Conservation (phyloP, 129 eudicot species). For the Silybum marianum region DNA sequence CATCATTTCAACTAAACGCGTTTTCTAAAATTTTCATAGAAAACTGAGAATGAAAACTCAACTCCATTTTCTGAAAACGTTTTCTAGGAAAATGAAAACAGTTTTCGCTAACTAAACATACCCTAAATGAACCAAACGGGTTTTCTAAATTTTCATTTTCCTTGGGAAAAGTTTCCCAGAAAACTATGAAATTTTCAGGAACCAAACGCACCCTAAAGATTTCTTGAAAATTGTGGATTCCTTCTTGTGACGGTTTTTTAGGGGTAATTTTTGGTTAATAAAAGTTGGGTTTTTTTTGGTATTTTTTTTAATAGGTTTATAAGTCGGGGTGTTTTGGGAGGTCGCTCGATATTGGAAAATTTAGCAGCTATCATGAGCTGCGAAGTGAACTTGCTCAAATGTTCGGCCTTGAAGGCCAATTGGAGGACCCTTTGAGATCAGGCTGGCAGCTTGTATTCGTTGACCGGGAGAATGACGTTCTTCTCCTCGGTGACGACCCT, state of each 20-base stretch:
- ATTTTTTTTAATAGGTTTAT: constrained; percentile 55
- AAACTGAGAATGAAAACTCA: no score
- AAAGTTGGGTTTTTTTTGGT: constrained; percentile 2
- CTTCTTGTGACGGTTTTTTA: not conserved
- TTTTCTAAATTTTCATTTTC: no score
- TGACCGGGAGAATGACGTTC: constrained; percentile 84
- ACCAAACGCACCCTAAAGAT: no score
- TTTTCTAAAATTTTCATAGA: no score
- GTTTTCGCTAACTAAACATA: no score
- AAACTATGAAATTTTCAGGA: no score
- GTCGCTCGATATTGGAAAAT: constrained; percentile 75
- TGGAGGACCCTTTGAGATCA: constrained; percentile 96
- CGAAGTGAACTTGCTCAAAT: constrained; percentile 81
- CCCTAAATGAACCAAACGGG: no score
- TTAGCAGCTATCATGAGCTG: constrained; percentile 86
- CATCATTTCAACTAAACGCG: no score
- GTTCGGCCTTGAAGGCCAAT: constrained; percentile 92
- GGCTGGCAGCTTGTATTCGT: constrained; percentile 99
- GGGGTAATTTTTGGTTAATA: not conserved
- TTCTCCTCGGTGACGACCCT: constrained; percentile 93
- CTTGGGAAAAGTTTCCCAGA: no score
- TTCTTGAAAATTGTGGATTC: not conserved
- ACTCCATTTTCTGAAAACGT: no score
- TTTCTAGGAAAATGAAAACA: no score
- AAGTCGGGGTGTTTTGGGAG: constrained; percentile 81